phyloP scores from a whole-genome alignment of 2,329 filamentous ascomycete species.

The Macroventuria anomochaeta region DNA sequence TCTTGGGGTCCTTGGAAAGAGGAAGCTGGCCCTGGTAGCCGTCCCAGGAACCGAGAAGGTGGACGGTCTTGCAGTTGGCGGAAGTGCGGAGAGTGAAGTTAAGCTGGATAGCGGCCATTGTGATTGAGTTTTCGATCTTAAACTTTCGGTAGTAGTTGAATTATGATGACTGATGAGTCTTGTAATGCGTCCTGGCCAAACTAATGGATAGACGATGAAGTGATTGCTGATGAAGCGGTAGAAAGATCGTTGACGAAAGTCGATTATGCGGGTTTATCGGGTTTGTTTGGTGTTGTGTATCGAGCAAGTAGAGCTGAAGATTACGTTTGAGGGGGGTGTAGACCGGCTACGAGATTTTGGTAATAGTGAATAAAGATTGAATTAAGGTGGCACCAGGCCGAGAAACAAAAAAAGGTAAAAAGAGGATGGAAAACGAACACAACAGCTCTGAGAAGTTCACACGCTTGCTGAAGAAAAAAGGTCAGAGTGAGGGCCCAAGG shows the following conservation, averaged over 20 bases:
- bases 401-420: conserved; percentile 52
- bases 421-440: conserved; percentile 53
- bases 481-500: conserved; percentile 36
- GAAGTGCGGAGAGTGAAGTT: conserved; percentile 97
- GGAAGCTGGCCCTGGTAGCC: conserved; percentile 94
- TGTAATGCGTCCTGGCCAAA: conserved; percentile 45
- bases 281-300: conserved; percentile 34
- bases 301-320: conserved; percentile 59
- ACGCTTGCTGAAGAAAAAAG: conserved; percentile 59
- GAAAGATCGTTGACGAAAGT: conserved; percentile 37
- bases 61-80: conserved; percentile 94
- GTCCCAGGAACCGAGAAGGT: conserved; percentile 98
- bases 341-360: conserved; percentile 53
- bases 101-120: conserved; percentile 90
- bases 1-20: conserved; percentile 87
- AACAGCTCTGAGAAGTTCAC: conserved; percentile 59
- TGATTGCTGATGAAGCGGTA: conserved; percentile 46
- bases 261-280: conserved; percentile 37
- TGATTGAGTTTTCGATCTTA: conserved; percentile 28
- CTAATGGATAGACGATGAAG: conserved; percentile 46
- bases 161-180: conserved; percentile 33
- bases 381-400: conserved; percentile 57
- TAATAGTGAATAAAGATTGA: conserved; percentile 40
- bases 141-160: conserved; percentile 33
- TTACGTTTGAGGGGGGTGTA: conserved; percentile 49